phyloP scores from a whole-genome alignment of 2,329 filamentous ascomycete genomes.

The Endoconidiophora polonica region DNA sequence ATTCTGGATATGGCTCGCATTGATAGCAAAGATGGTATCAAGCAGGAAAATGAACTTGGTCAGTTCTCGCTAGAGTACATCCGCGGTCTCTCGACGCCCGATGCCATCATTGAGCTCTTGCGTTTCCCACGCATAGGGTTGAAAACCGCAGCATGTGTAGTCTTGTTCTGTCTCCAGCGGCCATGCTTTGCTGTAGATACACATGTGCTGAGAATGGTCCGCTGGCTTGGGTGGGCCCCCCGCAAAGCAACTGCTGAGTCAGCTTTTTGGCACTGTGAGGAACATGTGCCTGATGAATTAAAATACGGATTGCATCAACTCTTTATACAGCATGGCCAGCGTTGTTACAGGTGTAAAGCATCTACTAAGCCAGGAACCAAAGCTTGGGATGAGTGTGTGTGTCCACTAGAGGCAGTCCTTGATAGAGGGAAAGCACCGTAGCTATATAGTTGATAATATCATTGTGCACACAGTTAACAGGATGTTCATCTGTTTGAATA shows the following conservation, averaged over 20 bases:
- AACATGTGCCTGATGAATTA: conserved; percentile 32
- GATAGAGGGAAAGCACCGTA: too few relatives aligned
- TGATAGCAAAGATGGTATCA: background rate
- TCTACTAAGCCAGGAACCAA: conserved; percentile 43
- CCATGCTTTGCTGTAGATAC: conserved; percentile 42
- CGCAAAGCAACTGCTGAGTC: conserved; percentile 27
- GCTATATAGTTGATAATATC: too few relatives aligned
- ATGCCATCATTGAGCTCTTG: conserved; percentile 34
- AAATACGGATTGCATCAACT: conserved; percentile 40
- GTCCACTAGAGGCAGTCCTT: background rate
- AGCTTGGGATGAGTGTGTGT: conserved; percentile 16
- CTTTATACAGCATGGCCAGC: conserved; percentile 35
- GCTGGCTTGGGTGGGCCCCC: conserved; percentile 40
- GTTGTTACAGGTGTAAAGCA: conserved; percentile 28
- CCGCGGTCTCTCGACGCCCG: conserved; percentile 26
- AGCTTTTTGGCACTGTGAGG: conserved; percentile 36
- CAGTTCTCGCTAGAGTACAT: conserved; percentile 37
- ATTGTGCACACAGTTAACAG: too few relatives aligned
- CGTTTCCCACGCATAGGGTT: conserved; percentile 36
- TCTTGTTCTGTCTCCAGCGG: conserved; percentile 36
- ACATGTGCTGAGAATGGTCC: conserved; percentile 35
- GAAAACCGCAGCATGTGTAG: conserved; percentile 39
- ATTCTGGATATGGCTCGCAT: conserved; percentile 49
- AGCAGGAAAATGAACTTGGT: background rate
- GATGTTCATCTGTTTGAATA: too few relatives aligned